Conservation (phyloP, 1,284 basidiomycete species). For the Cryptococcus sp. region DNA sequence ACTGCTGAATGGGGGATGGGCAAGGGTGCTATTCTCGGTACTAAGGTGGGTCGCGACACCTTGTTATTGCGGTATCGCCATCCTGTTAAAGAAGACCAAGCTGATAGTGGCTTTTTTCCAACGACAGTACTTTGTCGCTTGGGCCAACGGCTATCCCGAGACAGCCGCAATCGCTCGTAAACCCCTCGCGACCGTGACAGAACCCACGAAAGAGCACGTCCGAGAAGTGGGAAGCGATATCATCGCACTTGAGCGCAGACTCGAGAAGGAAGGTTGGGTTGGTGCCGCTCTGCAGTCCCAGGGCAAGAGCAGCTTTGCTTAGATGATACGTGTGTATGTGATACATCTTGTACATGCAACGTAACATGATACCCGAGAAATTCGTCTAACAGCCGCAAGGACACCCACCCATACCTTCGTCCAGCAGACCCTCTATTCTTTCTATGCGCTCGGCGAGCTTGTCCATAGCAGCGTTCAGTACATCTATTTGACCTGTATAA, state of each 20-base stretch:
- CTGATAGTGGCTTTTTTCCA: background rate
- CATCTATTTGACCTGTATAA: slow-evolving; percentile 36
- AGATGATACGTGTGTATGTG: too few relatives aligned
- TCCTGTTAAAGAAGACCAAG: background rate
- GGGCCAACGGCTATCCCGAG: slow-evolving; percentile 20
- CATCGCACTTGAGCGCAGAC: slow-evolving; percentile 26
- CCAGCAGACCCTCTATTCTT: slow-evolving; percentile 35
- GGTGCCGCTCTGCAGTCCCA: slow-evolving; percentile 5
- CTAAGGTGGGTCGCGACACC: slow-evolving; percentile 32
- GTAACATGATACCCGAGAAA: too few relatives aligned
- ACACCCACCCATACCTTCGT: slow-evolving; percentile 39
- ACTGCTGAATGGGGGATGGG: slow-evolving; percentile 42
- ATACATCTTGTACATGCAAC: too few relatives aligned
- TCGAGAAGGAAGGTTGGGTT: slow-evolving; percentile 26
- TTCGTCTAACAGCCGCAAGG: slow-evolving; percentile 32
- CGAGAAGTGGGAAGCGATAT: slow-evolving; percentile 18
- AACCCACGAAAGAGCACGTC: slow-evolving; percentile 19
- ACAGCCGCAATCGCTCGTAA: slow-evolving; percentile 23
- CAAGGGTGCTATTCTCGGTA: slow-evolving; percentile 38
- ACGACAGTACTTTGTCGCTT: slow-evolving; percentile 23
- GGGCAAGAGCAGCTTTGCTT: background rate
- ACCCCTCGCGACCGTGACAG: slow-evolving; percentile 25
- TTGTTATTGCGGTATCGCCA: background rate
- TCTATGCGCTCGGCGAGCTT: slow-evolving; percentile 36
- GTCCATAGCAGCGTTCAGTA: slow-evolving; percentile 32